A percentile compares a stretch with the other conserved stretches of the same genome.
phyloP scores from a whole-genome alignment of 371 early-diverging fungal species.

The Syncephalastrum contaminatum region DNA sequence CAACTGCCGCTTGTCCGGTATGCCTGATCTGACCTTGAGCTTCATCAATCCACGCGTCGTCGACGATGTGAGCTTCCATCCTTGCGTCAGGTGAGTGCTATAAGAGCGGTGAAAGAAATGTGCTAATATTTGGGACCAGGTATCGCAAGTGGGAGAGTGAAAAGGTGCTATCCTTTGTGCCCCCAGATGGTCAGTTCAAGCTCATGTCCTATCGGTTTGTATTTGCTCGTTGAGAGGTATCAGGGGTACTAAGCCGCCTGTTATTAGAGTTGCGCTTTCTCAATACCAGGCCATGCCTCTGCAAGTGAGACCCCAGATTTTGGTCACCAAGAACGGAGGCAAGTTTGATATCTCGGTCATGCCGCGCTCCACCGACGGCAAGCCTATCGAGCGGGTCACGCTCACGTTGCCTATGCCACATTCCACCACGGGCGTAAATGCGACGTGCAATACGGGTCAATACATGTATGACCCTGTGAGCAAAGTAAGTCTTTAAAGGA shows the following conservation, averaged over 20 bases:
- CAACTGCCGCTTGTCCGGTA: conserved; percentile 78
- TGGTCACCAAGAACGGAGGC: conserved; percentile 14
- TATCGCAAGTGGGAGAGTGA: conserved; percentile 80
- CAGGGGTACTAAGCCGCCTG: too few species aligned
- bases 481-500: conserved; percentile 44
- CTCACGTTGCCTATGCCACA: conserved; percentile 66
- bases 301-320: not conserved
- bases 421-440: conserved; percentile 55
- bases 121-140: conserved; percentile 14
- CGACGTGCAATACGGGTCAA: conserved; percentile 65
- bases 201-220: conserved; percentile 78
- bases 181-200: conserved; percentile 92
- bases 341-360: conserved; percentile 69
- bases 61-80: conserved; percentile 88
- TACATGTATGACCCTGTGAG: conserved; percentile 76
- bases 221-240: not conserved
- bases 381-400: conserved; percentile 65
- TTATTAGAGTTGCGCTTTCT: conserved; percentile 39
- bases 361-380: conserved; percentile 66
- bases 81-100: conserved; percentile 70
- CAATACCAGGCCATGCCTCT: not conserved
- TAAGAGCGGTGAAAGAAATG: not conserved
- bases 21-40: conserved; percentile 83
- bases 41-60: conserved; percentile 74
- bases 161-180: conserved; percentile 83